Evolutionary conservation across 345 rosid species (phyloP), one percentile per base, ranked within the genome.

Genomic region (Excoecaria agallocha): DNA sequence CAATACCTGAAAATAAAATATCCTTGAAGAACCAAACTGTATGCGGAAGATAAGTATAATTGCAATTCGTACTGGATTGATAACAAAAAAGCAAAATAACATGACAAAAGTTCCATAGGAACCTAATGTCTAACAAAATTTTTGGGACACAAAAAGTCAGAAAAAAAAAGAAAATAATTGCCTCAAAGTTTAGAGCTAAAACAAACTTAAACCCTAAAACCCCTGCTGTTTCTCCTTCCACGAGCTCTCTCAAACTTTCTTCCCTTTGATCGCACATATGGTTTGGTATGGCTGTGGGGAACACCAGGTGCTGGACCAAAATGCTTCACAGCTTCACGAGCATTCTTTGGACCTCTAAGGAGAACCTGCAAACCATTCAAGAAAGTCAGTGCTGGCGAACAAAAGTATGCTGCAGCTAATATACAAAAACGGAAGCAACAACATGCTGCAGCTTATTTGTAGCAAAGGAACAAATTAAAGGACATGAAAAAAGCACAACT

Each of bases 291-390:
- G 85, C 97, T 95, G 90, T 85, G 90, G 6, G 99, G 99, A 39
- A 95, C 98, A 82, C 99, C 97, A 46, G 99, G 99, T 58, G 99
- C 98, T 1, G 89, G 96, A 8, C 99, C 99, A 12, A 95, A 95
- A 83, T 95, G 99, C 83, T 93, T 95, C 64, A 91, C 99, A 25
- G 97, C 99, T 72, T 95, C 98, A 70, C 98, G 94, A 57, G 88
- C 80, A 69, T 90, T 95, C 97, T 93, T 95, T 5, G 99, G 98
- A 61, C 98, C 98, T 82, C 99, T 89, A 12, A 95, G 91, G 68
- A 95, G 97, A 82, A 90, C 82, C 98, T 95, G 81, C 24, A 60
- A 22, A 62, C 6, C 0, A 5, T 13, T 9, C 5, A 2, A 8
- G 3, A 39, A 20, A 22, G 6, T 30, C 30, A 41, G 7, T 2